A percentile compares a stretch with the other conserved stretches of the same genome.
Evolutionary conservation across 176 grass and related monocot genomes (phyloP).

Genomic region (Miscanthus lutarioriparius): DNA sequence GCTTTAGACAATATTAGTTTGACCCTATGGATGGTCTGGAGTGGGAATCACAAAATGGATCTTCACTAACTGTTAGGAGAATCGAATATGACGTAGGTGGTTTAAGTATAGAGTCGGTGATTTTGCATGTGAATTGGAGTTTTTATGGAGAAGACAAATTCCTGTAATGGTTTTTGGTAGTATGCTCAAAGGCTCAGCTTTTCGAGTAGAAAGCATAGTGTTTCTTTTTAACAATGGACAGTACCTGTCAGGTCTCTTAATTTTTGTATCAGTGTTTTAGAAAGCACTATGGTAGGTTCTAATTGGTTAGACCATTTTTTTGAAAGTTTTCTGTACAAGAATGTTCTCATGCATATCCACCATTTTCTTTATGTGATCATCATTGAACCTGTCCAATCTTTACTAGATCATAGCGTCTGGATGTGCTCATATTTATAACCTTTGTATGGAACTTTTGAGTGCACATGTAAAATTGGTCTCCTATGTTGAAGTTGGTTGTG

Average conservation of each 20-base stretch:
- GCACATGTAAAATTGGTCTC: neutral
- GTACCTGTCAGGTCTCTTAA: neutral
- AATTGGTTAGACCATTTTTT: no score
- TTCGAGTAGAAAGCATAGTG: neutral
- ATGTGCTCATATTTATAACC: neutral
- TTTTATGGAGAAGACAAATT: neutral
- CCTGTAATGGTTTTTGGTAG: neutral
- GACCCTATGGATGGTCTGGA: neutral
- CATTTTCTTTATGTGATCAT: neutral
- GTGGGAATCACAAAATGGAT: neutral
- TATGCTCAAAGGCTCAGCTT: neutral
- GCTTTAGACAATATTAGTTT: neutral
- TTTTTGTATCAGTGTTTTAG: slow-evolving; percentile 5
- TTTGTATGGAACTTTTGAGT: neutral
- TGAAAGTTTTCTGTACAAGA: neutral
- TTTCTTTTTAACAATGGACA: neutral
- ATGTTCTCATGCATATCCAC: neutral
- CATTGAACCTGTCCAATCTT: neutral
- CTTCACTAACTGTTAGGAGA: neutral
- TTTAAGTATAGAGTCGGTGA: neutral
- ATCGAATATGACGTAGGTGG: neutral
- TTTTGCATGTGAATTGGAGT: neutral
- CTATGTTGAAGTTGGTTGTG: neutral
- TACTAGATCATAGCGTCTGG: neutral
- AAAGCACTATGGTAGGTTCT: neutral